phyloP scores from a whole-genome alignment of 75 land plant species.

The Adiantum capillusveneris region DNA sequence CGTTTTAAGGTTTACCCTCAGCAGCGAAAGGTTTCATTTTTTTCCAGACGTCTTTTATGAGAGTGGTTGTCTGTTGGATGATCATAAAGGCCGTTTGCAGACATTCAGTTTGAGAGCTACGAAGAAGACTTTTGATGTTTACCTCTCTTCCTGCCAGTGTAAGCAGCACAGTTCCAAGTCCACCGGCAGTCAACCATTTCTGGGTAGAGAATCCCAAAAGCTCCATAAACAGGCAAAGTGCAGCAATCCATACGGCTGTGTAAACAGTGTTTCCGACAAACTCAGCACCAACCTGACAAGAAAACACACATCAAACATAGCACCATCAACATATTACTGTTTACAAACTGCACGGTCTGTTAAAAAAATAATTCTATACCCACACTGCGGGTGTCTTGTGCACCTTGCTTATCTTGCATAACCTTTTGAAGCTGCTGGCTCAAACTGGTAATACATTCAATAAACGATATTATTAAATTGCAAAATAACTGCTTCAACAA shows the following conservation, averaged over 20 bases:
- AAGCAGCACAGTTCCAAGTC: slow-evolving; percentile 85
- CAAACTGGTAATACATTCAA: slow-evolving; percentile 35
- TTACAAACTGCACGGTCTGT: not conserved
- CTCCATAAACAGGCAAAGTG: slow-evolving; percentile 88
- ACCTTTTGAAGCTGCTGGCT: slow-evolving; percentile 69
- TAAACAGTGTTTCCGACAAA: slow-evolving; percentile 83
- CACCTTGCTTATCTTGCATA: slow-evolving; percentile 43
- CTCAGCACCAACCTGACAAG: slow-evolving; percentile 73
- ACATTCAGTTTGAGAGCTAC: no score
- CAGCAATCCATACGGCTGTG: slow-evolving; percentile 87
- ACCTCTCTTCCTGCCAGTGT: slow-evolving; percentile 99
- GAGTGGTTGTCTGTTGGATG: no score
- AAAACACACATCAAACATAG: no score
- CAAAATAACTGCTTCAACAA: no score
- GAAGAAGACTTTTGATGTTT: no score
- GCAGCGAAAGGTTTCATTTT: no score
- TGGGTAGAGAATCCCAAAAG: slow-evolving; percentile 88
- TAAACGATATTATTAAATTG: not conserved
- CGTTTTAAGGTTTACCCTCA: no score
- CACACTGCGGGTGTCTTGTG: slow-evolving; percentile 65
- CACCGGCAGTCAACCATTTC: slow-evolving; percentile 95
- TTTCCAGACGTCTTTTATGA: no score
- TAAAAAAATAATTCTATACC: slow-evolving; percentile 5
- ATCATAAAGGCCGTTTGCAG: no score
- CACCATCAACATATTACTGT: not conserved